Evolutionary conservation across 441 rosid species (phyloP).

Genomic region (Syzygium malaccense): DNA sequence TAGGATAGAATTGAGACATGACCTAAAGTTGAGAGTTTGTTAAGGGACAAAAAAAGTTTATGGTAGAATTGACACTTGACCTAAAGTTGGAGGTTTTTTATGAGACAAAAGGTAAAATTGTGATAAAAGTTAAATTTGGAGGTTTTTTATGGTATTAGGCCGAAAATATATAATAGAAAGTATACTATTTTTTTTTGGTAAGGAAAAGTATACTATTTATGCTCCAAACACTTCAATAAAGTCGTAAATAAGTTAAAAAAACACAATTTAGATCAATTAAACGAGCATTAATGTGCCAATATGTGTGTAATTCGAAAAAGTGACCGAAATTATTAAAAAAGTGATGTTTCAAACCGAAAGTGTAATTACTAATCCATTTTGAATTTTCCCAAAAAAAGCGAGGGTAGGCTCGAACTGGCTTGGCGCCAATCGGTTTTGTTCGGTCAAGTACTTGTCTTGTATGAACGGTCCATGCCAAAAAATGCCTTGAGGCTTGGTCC

Average conservation of each 20-base stretch:
- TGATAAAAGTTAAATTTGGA: too few relatives aligned
- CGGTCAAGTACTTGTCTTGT: not conserved
- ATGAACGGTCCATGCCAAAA: not conserved
- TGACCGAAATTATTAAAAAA: not conserved
- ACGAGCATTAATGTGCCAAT: not conserved
- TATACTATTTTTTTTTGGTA: not conserved
- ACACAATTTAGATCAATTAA: not conserved
- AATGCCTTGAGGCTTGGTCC: not conserved
- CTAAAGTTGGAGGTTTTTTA: too few relatives aligned
- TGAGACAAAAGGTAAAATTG: too few relatives aligned
- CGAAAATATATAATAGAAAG: not conserved
- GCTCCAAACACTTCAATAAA: not conserved
- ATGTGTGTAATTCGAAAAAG: not conserved
- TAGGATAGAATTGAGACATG: too few relatives aligned
- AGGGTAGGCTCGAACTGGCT: not conserved
- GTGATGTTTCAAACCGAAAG: not conserved
- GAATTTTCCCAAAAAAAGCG: not conserved
- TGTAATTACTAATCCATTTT: not conserved
- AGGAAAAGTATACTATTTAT: not conserved
- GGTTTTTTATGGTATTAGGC: too few relatives aligned
- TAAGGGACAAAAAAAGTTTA: too few relatives aligned
- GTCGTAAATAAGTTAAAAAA: not conserved
- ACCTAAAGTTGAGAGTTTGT: too few relatives aligned
- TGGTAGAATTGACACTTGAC: too few relatives aligned
- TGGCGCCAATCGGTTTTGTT: not conserved